Evolutionary conservation across 129 eudicot species (phyloP), one percentile per base, ranked within the genome.

Genomic region (Pseudognaphalium luteoalbum): DNA sequence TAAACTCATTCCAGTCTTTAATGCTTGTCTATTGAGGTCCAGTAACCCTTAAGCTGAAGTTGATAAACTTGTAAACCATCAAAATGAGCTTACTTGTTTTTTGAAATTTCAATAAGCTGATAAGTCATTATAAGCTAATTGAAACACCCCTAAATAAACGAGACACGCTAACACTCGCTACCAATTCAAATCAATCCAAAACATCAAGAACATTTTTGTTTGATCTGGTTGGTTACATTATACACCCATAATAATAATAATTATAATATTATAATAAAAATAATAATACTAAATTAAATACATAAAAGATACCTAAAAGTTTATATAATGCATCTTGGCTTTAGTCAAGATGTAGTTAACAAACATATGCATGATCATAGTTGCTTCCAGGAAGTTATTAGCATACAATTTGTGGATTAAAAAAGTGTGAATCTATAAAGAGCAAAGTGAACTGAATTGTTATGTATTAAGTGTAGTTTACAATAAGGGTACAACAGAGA

Each of bases 311-410:
- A 19, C 64, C 66, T 21, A 21, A 25, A 61, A 56, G 66, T 79
- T 72, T 35, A 71, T 39, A 28, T 12, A 52, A 56, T 66, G 17
- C 42, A 70, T 20, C 32, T 30, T 16, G 30, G 60, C 63, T 78
- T 56, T 71, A 76, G 61, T 71, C 70, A 52, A 63, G 68, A 72
- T 67, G 44, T 69, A 58, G 70, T 70, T 41, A 70, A 70, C 37
- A 42, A 58, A 59, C 67, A 54, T 29, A 39, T 54, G 75, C 64
- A 73, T 73, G 66, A 74, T 52, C 41, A 19, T 37, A 66, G 84
- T 66, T 65, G 75, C 72, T 83, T 80, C 79, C 79, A 21, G 78
- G 87, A 83, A 80, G 76, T 70, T 70, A 73, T 75, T 39, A 41
- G 67, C 79, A 30, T 58, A 63, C 70, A 71, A 57, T 65, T 68